Evolutionary conservation across 768 basidiomycete species (phyloP).

Genomic region (Pulveroboletus sp.): DNA sequence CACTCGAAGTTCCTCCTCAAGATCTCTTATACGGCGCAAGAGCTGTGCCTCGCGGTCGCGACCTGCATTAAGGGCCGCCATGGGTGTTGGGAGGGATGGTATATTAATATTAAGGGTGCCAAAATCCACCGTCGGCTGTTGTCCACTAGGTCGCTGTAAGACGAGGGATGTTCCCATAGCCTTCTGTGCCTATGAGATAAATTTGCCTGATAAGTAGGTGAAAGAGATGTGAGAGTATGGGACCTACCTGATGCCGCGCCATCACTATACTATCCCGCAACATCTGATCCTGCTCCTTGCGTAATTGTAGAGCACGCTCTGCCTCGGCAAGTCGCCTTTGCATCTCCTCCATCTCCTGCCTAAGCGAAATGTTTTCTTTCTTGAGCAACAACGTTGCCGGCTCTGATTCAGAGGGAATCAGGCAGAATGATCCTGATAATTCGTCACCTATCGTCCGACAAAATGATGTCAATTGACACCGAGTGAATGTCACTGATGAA

Average conservation of each 20-base stretch:
- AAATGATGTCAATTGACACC: conserved; percentile 2
- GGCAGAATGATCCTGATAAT: conserved; percentile 74
- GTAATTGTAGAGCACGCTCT: conserved; percentile 59
- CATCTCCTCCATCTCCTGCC: conserved; percentile 52
- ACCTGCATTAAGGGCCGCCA: conserved; percentile 47
- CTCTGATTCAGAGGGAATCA: conserved; percentile 63
- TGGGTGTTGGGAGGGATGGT: conserved; percentile 41
- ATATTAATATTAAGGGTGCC: conserved; percentile 54
- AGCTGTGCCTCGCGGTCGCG: conserved; percentile 54
- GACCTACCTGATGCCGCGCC: conserved; percentile 59
- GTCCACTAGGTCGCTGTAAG: conserved; percentile 40
- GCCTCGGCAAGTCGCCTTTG: conserved; percentile 55
- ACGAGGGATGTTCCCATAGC: conserved; percentile 69
- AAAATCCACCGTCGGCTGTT: conserved; percentile 45
- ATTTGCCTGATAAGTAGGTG: conserved; percentile 2
- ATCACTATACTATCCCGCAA: conserved; percentile 77
- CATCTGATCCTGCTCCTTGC: conserved; percentile 75
- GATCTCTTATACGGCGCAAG: conserved; percentile 56
- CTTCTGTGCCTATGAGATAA: conserved; percentile 59
- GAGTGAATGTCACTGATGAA: not conserved
- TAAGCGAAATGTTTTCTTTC: conserved; percentile 65
- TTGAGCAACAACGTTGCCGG: conserved; percentile 45
- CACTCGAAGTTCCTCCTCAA: conserved; percentile 71
- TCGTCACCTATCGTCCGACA: conserved; percentile 45
- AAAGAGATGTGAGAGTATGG: not conserved